Evolutionary conservation across 208 protist species (phyloP), one percentile per base, ranked within the genome.

Genomic region (Leishmania lainsoni): DNA sequence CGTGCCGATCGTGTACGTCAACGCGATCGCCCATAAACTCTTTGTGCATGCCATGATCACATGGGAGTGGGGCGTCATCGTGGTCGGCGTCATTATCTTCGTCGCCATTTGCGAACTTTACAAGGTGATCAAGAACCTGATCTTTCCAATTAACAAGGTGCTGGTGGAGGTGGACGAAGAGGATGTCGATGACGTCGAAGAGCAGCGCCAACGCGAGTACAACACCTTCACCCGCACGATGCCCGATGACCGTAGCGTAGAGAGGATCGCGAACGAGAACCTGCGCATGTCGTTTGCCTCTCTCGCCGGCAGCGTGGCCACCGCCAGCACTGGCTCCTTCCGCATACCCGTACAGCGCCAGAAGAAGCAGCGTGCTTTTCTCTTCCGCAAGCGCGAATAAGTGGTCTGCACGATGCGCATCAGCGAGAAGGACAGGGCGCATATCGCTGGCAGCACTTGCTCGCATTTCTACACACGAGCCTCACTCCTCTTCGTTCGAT

Each of bases 201-300:
- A 93, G 78, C 80, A 88, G 70, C 80, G 75, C 48, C 86, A 89
- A 68, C 85, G 71, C 45, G 94, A 94, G 87, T 95, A 95, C 91
- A 75, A 87, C 73, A 86, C 78, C 70, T 93, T 95, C 70, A 94
- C 90, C 6, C 84, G 87, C 42, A 59, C 84, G 10, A 85, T 61
- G 45, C 85, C 83, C 42, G 92, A 95, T 65, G 77, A 87, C 51
- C 88, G 92, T 58, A 86, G 86, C 72, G 84, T 92, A 14, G 82
- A 90, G 78, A 89, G 83, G 35, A 95, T 97, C 59, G 92, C 90
- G 26, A 89, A 93, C 79, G 94, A 97, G 83, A 90, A 97, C 52
- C 61, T 97, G 85, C 93, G 93, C 75, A 93, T 95, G 91, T 97
- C 93, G 4, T 97, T 97, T 79, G 92, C 89, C 10, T 92, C 89